Evolutionary conservation across 768 basidiomycete genomes (phyloP), one percentile per base, ranked within the genome.

Genomic region (Agaricus blazei): DNA sequence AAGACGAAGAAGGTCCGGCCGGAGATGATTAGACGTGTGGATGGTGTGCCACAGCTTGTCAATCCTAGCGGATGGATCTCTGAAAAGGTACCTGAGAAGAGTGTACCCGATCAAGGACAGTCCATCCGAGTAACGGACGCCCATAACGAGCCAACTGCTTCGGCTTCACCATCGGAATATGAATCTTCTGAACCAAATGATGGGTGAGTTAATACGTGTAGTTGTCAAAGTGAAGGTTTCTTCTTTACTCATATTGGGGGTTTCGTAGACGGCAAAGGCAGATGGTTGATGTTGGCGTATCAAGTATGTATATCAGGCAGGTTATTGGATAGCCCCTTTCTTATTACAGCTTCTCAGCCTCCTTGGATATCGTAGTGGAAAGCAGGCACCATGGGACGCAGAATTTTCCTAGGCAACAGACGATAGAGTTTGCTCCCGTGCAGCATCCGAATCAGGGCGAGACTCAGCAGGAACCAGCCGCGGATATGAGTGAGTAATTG

Each of bases 1-100:
- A 34, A 19, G 19, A 19, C 19, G 31, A 31, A 31, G 24, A 77
- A 70, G 47, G 54, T 93, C 5, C 71, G 79, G 47, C 73, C 87
- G 26, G 83, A 90, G 52, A 91, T 92, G 89, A 91, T 93, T 54
- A 79, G 82, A 29, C 75, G 90, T 48, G 77, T 87, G 74, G 81
- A 88, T 55, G 79, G 77, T 46, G 78, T 82, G 1, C 88, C 86
- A 5, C 82, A 81, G 64, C 81, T 79, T 1, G 75, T 92, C 26
- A 79, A 90, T 63, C 90, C 90, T 3, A 90, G 81, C 60, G 89
- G 90, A 4, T 82, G 77, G 79, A 76, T 90, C 24, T 82, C 77
- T 52, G 79, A 82, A 74, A n/a, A 62, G 45, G 36, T 45, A 43
- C 59, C 54, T 27, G n/a, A 37, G 26, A 56, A 48, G 31, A 43